Evolutionary conservation across 768 basidiomycete species (phyloP).

Genomic region (Hirschioporus abietinus): DNA sequence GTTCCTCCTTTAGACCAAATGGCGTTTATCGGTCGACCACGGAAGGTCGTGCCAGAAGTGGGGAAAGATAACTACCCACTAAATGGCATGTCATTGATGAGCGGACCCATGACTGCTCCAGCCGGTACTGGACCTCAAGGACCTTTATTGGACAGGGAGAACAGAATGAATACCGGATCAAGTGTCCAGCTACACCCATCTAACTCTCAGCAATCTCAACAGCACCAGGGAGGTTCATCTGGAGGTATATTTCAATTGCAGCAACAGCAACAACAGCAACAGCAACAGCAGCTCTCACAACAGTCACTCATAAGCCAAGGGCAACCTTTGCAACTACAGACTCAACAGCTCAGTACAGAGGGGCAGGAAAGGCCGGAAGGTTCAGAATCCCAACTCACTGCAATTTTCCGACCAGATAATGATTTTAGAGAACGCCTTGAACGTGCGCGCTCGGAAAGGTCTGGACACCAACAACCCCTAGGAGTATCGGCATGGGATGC

Average conservation of each 20-base stretch:
- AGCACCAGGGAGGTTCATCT: constrained; percentile 19
- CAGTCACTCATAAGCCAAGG: constrained; percentile 15
- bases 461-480: constrained; percentile 26
- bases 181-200: constrained; percentile 32
- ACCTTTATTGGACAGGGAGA: constrained; percentile 47
- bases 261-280: constrained; percentile 23
- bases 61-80: constrained; percentile 59
- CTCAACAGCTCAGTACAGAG: constrained; percentile 35
- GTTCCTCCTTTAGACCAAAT: constrained; percentile 70
- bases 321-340: constrained; percentile 25
- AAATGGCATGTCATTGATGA: constrained; percentile 53
- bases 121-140: constrained; percentile 37
- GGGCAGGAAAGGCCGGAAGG: constrained; percentile 40
- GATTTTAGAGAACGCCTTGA: constrained; percentile 85
- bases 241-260: constrained; percentile 15
- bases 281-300: constrained; percentile 20
- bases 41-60: constrained; percentile 74
- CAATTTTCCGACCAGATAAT: constrained; percentile 86
- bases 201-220: constrained; percentile 17
- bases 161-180: constrained; percentile 33
- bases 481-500: constrained; percentile 41
- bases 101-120: constrained; percentile 47
- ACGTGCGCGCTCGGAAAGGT: constrained; percentile 37
- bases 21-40: constrained; percentile 71
- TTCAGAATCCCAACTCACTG: constrained; percentile 42